Conservation (phyloP, 306 rosid species). For the Malus orientalis region DNA sequence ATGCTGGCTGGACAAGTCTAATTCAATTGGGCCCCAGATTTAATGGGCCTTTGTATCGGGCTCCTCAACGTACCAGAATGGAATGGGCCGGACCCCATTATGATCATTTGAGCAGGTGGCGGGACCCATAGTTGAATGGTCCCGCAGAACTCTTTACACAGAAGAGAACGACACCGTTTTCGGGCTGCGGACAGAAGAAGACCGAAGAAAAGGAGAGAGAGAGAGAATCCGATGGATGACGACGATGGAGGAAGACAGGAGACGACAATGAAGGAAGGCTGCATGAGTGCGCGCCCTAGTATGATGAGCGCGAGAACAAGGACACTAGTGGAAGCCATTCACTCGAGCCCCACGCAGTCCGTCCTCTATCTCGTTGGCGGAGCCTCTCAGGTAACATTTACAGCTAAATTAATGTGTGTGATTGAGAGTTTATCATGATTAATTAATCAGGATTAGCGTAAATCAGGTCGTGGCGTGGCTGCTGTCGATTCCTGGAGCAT, state of each 20-base stretch:
- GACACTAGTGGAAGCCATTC: slow-evolving; percentile 57
- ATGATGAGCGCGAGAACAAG: slow-evolving; percentile 11
- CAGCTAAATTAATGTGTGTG: neutral
- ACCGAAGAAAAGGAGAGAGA: neutral
- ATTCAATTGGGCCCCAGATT: too few species aligned
- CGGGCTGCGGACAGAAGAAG: neutral
- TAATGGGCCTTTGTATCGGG: neutral
- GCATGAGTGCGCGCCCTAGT: neutral
- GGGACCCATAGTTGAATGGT: neutral
- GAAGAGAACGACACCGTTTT: neutral
- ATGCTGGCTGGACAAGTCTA: neutral
- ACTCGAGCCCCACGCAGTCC: slow-evolving; percentile 54
- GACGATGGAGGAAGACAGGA: neutral
- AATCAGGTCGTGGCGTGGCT: slow-evolving; percentile 55
- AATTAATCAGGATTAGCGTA: neutral
- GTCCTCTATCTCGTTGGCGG: slow-evolving; percentile 74
- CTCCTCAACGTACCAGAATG: neutral
- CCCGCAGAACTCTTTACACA: neutral
- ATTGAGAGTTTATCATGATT: neutral
- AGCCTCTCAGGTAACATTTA: slow-evolving; percentile 58
- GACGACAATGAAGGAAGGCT: slow-evolving; percentile 41
- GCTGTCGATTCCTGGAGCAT: slow-evolving; percentile 76
- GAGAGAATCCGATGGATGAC: neutral
- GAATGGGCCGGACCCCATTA: neutral
- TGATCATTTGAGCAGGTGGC: neutral